Conservation (phyloP, 2,329 filamentous ascomycete species). For the Microdochium trichocladiopsis region DNA sequence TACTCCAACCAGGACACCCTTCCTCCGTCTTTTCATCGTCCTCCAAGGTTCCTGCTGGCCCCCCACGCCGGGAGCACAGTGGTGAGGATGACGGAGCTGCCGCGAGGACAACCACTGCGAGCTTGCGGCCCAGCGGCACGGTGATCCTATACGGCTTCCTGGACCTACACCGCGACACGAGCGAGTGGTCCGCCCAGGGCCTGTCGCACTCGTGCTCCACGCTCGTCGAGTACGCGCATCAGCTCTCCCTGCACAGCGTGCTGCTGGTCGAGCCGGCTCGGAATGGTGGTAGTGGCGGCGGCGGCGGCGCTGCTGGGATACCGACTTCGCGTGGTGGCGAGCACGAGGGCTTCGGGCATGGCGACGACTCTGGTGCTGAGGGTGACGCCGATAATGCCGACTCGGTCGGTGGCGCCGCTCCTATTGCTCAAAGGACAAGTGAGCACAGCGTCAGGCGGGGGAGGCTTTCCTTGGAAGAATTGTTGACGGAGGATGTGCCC, state of each 20-base stretch:
- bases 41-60: background rate
- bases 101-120: background rate
- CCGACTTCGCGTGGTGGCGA: background rate
- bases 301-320: too few relatives aligned
- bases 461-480: constrained; percentile 16
- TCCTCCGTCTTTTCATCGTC: background rate
- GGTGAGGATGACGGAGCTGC: background rate
- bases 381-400: background rate
- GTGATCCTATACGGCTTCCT: constrained; percentile 61
- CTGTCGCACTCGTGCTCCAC: constrained; percentile 54
- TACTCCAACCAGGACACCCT: too few relatives aligned
- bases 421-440: background rate
- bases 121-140: background rate
- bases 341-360: background rate
- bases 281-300: background rate
- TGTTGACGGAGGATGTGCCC: constrained; percentile 48
- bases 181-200: constrained; percentile 71
- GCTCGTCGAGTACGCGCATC: constrained; percentile 53
- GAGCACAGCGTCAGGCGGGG: background rate
- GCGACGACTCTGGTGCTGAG: background rate
- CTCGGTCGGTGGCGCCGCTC: background rate
- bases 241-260: constrained; percentile 30
- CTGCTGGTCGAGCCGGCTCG: constrained; percentile 37
- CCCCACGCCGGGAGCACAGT: constrained; percentile 9
- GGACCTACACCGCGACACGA: constrained; percentile 57